Percentiles rank a stretch among this genome's conserved stretches.
phyloP scores from a whole-genome alignment of 371 early-diverging fungal genomes.

The Syncephalastrum monosporum region DNA sequence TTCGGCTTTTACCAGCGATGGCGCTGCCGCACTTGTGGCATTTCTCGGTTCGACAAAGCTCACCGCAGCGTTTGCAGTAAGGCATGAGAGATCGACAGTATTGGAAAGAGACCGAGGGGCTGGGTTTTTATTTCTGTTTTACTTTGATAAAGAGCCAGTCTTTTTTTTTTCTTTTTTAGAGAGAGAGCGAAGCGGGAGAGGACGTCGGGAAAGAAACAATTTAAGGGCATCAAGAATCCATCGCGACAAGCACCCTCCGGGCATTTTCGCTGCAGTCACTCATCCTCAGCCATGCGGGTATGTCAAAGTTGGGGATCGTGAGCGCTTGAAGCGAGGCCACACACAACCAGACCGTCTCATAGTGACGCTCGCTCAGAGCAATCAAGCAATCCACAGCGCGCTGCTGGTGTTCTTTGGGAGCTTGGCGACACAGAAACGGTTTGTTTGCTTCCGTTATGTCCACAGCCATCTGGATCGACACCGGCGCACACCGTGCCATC shows the following conservation, averaged over 20 bases:
- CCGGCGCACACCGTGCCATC: slow-evolving; percentile 2
- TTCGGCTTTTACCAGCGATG: slow-evolving; percentile 14
- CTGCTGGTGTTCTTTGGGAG: slow-evolving; percentile 31
- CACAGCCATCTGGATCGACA: no score
- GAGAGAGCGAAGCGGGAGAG: neutral
- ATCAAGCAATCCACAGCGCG: slow-evolving; percentile 21
- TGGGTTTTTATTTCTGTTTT: neutral
- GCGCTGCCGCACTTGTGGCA: slow-evolving; percentile 32
- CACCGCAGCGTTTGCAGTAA: slow-evolving; percentile 40
- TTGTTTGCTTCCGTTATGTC: slow-evolving; percentile 30
- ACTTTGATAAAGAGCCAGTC: neutral
- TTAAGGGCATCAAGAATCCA: neutral
- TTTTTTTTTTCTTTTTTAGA: neutral
- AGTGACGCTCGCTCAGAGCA: slow-evolving; percentile 22
- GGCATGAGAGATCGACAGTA: slow-evolving; percentile 18
- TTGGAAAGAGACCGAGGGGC: neutral
- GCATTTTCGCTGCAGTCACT: slow-evolving; percentile 7
- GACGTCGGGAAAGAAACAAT: neutral
- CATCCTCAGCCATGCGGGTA: slow-evolving; percentile 30
- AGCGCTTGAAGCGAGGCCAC: slow-evolving; percentile 14
- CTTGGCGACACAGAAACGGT: slow-evolving; percentile 23
- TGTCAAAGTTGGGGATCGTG: slow-evolving; percentile 9
- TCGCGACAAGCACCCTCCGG: neutral
- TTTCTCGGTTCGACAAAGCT: slow-evolving; percentile 25
- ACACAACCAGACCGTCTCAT: slow-evolving; percentile 46